Conservation (phyloP, 352 stramenopile genomes). For the Phytopythium helicoides region DNA sequence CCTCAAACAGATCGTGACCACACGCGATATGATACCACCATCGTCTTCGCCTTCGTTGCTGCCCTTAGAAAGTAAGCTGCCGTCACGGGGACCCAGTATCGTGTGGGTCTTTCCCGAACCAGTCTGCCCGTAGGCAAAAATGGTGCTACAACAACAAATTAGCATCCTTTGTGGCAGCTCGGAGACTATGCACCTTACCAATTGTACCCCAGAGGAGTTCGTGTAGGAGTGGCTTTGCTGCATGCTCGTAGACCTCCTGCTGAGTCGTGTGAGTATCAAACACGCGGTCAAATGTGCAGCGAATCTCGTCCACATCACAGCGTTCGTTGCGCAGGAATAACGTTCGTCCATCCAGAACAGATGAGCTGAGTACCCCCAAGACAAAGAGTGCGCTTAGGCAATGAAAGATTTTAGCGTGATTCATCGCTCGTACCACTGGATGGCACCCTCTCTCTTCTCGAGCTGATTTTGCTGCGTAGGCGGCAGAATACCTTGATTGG, state of each 20-base stretch:
- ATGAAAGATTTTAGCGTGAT: too few species aligned
- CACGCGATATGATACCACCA: conserved; percentile 59
- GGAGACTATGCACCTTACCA: conserved; percentile 30
- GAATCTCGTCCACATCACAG: conserved; percentile 71
- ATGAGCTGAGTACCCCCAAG: conserved; percentile 29
- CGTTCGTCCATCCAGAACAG: conserved; percentile 53
- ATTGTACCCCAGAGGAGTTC: conserved; percentile 78
- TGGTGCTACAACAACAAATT: conserved; percentile 64
- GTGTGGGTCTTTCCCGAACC: conserved; percentile 94
- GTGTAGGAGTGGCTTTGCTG: conserved; percentile 60
- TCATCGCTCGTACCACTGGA: conserved; percentile 38
- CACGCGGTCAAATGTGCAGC: conserved; percentile 65
- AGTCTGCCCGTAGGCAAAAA: conserved; percentile 95
- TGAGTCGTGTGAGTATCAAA: conserved; percentile 66
- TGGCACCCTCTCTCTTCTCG: conserved; percentile 58
- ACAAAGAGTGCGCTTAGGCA: background rate
- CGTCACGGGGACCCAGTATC: conserved; percentile 67
- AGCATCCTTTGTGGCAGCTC: conserved; percentile 11
- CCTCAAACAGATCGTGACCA: conserved; percentile 46
- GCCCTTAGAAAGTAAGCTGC: conserved; percentile 4
- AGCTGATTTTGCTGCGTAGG: conserved; percentile 72
- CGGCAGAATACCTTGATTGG: conserved; percentile 77
- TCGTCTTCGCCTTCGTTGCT: conserved; percentile 41
- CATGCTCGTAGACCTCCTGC: conserved; percentile 68
- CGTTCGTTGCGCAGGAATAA: conserved; percentile 62